Conservation (phyloP, 176 grass and related monocot genomes). For the Musa itinerans region DNA sequence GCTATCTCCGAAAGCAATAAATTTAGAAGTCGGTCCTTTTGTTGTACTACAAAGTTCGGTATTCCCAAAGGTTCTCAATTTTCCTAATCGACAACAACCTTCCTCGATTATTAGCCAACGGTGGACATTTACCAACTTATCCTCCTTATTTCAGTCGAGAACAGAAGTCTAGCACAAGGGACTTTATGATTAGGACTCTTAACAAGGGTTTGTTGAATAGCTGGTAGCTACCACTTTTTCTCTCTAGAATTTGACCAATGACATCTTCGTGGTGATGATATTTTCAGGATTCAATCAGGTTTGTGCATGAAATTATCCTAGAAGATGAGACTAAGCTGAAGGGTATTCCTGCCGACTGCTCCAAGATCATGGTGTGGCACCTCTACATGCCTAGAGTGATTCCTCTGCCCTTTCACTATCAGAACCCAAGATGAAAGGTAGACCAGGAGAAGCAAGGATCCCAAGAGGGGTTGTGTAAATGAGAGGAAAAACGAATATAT, state of each 20-base stretch:
- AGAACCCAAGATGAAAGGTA: neutral
- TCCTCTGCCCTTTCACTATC: neutral
- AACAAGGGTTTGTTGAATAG: neutral
- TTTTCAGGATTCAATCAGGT: conserved; percentile 56
- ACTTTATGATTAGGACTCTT: neutral
- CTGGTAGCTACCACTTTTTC: neutral
- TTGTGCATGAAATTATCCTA: conserved; percentile 45
- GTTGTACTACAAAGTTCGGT: neutral
- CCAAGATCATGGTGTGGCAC: conserved; percentile 60
- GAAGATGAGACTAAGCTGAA: conserved; percentile 55
- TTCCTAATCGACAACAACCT: neutral
- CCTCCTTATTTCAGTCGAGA: neutral
- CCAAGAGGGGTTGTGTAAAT: neutral
- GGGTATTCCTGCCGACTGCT: conserved; percentile 48
- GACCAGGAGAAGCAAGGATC: neutral
- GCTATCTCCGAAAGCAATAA: neutral
- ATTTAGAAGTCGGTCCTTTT: neutral
- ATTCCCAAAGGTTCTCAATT: neutral
- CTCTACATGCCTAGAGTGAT: neutral
- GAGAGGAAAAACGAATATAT: neutral
- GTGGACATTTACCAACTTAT: neutral
- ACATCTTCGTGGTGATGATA: neutral
- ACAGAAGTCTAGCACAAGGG: neutral
- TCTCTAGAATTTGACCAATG: neutral
- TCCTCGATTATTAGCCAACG: neutral